Conservation (phyloP, 371 early-diverging fungal species). For the Nematocida displodere region DNA sequence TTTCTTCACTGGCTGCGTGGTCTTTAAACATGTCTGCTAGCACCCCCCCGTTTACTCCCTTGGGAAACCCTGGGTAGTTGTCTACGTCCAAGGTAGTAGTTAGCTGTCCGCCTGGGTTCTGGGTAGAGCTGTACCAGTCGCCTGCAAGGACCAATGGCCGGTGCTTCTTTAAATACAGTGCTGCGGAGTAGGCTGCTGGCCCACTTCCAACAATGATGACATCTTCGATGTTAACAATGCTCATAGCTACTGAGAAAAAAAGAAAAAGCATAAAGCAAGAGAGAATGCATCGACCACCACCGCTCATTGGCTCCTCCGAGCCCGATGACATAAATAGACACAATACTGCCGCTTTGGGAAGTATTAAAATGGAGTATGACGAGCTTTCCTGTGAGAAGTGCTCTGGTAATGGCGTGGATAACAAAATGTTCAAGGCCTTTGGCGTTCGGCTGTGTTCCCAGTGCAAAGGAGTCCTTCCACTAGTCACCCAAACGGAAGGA, state of each 20-base stretch:
- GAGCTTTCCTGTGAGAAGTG: constrained; percentile 56
- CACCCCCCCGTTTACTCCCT: constrained; percentile 60
- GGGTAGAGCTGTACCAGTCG: constrained; percentile 76
- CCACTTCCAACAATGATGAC: constrained; percentile 70
- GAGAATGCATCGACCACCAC: not conserved
- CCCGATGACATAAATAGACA: not conserved
- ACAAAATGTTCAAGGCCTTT: constrained; percentile 54
- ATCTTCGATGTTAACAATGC: constrained; percentile 39
- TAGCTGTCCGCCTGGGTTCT: constrained; percentile 73
- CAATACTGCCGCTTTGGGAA: not conserved
- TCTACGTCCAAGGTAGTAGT: constrained; percentile 67
- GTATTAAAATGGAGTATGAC: constrained; percentile 15
- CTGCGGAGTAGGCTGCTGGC: constrained; percentile 87
- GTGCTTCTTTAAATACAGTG: constrained; percentile 81
- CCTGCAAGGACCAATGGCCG: constrained; percentile 88
- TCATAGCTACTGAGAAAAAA: constrained; percentile 39
- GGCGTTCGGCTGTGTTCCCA: constrained; percentile 48
- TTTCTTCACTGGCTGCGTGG: constrained; percentile 82
- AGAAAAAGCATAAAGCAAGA: constrained; percentile 22
- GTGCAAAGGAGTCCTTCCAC: constrained; percentile 53
- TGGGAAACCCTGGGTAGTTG: constrained; percentile 67
- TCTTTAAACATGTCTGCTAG: constrained; percentile 69
- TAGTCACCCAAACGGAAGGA: constrained; percentile 62
- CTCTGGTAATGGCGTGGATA: constrained; percentile 35
- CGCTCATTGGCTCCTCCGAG: not conserved